Evolutionary conservation across 805 yeast species (phyloP), one percentile per base, ranked within the genome.

Genomic region (Saccharomyces jurei): DNA sequence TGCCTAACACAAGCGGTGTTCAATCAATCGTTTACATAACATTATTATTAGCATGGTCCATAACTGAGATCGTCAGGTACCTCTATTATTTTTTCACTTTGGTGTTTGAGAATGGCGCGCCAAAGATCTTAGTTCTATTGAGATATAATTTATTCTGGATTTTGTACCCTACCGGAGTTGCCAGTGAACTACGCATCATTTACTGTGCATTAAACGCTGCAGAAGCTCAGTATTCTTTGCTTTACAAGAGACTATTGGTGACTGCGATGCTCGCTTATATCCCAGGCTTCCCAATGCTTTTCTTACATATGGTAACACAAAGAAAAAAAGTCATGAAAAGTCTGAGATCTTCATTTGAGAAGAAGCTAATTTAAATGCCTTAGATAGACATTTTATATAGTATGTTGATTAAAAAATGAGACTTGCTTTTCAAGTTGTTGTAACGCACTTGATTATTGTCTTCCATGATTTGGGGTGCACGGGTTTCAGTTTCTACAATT

Each of bases 51-150:
- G 90, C 97, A 11, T 94, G 99, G 99, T 82, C 94, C n/a, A 63
- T 88, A 52, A 89, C 98, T n/a, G 99, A 94, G 71, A 78, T 89
- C 48, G 84, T 91, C 54, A 80, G 99, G 68, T 94, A 94, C 72
- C 79, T 89, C 47, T 94, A 82, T 74, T 95, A 94, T 67, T 70
- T 64, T 50, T 67, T 56, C 55, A 61, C 66, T 9, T 55, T 70
- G 48, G 48, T 49, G 6, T 50, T 54, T 9, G 54, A 59, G 5
- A 27, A 41, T 32, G 70, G 70, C 26, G 91, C 95, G 6, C 77
- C 85, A 53, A 83, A 83, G 60, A 71, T 87, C 57, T 75, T 92
- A 60, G 79, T 83, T 21, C 80, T 85, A 78, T 72, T 89, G 59
- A 81, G 99, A 65, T 94, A 94, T 77, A 87, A 87, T 58, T 73